Percentiles rank a stretch among this genome's conserved stretches.
These are phyloP conservation scores for Plasmodium berghei DNA, from an alignment of 169 alveolate genomes.

Conservation along the genomic window DNA sequence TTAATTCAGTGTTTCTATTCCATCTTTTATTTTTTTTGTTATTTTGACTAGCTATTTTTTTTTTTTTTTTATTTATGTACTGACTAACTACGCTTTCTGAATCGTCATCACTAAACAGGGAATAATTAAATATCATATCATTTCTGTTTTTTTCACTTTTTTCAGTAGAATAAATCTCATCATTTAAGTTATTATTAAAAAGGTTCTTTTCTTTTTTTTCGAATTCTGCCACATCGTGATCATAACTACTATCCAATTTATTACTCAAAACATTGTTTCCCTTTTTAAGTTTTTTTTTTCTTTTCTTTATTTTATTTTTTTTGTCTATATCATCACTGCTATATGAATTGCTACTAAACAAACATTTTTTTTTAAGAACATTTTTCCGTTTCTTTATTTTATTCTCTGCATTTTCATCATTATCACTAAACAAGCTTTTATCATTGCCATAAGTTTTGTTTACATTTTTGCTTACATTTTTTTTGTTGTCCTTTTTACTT, in stretches of 20 bases:
- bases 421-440: background rate
- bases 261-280: slow-evolving; percentile 15
- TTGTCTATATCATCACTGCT: background rate
- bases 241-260: background rate
- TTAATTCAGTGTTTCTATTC: background rate
- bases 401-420: background rate
- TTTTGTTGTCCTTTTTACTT: background rate
- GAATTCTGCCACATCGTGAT: background rate
- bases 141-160: background rate
- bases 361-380: background rate
- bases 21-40: background rate
- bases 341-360: slow-evolving; percentile 10
- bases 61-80: no score
- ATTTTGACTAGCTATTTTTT: background rate
- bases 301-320: background rate
- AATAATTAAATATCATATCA: no score
- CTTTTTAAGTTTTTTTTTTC: background rate
- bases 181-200: background rate
- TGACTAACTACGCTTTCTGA: slow-evolving; percentile 3
- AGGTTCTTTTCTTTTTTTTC: background rate
- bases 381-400: background rate
- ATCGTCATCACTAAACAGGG: background rate
- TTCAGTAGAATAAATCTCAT: background rate
- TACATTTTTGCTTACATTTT: slow-evolving; percentile 17
- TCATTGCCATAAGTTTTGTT: background rate